Percentiles rank a stretch among this genome's conserved stretches.
phyloP scores from a whole-genome alignment of 768 basidiomycete species.

The Mycena maculata region DNA sequence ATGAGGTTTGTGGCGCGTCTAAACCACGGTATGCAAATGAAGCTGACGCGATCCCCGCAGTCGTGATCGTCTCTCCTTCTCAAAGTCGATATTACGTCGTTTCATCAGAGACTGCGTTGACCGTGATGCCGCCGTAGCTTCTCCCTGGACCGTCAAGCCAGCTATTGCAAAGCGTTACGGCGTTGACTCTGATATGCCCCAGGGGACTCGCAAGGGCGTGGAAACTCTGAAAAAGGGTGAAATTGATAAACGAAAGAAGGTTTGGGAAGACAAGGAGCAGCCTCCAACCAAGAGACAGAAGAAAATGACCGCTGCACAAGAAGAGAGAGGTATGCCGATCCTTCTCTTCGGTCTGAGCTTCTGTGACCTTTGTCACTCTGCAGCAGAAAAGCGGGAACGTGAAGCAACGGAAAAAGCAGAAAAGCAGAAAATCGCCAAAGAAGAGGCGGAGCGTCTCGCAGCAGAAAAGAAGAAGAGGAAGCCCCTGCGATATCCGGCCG shows the following conservation, averaged over 20 bases:
- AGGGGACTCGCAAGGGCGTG: conserved; percentile 82
- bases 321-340: conserved; percentile 71
- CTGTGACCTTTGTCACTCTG: conserved; percentile 39
- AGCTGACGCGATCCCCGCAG: conserved; percentile 52
- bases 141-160: conserved; percentile 95
- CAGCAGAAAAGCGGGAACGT: conserved; percentile 73
- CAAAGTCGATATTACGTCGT: conserved; percentile 95
- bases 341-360: background rate
- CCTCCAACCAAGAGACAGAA: conserved; percentile 86
- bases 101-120: conserved; percentile 97
- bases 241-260: conserved; percentile 93
- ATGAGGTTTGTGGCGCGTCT: conserved; percentile 73
- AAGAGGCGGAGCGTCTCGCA: conserved; percentile 77
- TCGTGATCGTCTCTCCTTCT: conserved; percentile 95
- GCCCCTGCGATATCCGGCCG: conserved; percentile 91
- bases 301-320: conserved; percentile 78
- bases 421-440: conserved; percentile 71
- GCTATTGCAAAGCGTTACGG: conserved; percentile 87
- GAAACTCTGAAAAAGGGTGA: conserved; percentile 86
- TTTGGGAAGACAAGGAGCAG: conserved; percentile 89
- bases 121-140: conserved; percentile 90
- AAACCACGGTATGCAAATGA: background rate
- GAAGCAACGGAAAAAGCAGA: conserved; percentile 79
- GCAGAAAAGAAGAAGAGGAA: conserved; percentile 91
- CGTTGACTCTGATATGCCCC: conserved; percentile 87